Conservation (phyloP, 225 moss, liverwort and hornwort species). For the Asterella californica region DNA sequence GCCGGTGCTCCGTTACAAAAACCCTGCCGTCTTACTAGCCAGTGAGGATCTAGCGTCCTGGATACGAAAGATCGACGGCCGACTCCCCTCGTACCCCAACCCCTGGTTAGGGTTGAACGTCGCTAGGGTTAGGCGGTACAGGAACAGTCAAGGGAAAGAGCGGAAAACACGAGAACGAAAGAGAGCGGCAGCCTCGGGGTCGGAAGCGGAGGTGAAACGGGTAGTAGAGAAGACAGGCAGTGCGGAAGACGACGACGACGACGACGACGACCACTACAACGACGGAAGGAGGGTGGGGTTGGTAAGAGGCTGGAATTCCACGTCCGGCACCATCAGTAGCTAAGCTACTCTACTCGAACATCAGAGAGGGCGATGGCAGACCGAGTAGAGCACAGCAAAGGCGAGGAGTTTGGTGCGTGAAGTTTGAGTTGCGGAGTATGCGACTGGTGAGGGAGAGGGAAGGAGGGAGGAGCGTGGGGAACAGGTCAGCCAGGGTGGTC, state of each 20-base stretch:
- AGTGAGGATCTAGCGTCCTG: neutral
- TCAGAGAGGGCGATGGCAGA: neutral
- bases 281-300: neutral
- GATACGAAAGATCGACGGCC: neutral
- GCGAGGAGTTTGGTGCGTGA: neutral
- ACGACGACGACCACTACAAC: neutral
- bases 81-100: neutral
- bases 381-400: neutral
- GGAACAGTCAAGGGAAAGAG: constrained; percentile 5
- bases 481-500: neutral
- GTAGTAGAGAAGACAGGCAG: neutral
- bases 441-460: neutral
- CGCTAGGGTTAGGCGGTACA: neutral
- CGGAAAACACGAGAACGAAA: neutral
- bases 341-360: neutral
- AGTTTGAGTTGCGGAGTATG: neutral
- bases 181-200: neutral
- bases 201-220: neutral
- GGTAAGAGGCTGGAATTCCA: neutral
- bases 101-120: constrained; percentile 10
- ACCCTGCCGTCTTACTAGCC: neutral
- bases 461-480: neutral
- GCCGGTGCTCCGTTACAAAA: constrained; percentile 3
- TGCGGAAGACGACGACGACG: too few relatives aligned
- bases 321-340: neutral